Percentiles rank a stretch among this genome's conserved stretches.
Evolutionary conservation across 2,329 filamentous ascomycete genomes (phyloP).

Genomic region (Fusarium sp.): DNA sequence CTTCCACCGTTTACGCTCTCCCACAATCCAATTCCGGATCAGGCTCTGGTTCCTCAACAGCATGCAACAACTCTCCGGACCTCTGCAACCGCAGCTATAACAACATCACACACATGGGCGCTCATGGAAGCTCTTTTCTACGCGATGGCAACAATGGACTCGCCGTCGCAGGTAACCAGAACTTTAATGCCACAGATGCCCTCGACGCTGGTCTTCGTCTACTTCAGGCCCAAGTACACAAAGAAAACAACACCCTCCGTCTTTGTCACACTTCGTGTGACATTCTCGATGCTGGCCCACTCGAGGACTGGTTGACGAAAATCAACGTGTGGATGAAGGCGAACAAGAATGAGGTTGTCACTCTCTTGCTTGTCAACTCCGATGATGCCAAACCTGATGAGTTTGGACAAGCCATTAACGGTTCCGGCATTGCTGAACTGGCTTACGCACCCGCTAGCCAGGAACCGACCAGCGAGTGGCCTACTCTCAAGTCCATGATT

Average conservation of each 20-base stretch:
- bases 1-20: slow-evolving; percentile 41
- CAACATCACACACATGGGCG: slow-evolving; percentile 81
- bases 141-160: slow-evolving; percentile 69
- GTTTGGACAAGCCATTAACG: slow-evolving; percentile 66
- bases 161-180: slow-evolving; percentile 78
- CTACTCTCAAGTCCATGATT: slow-evolving; percentile 78
- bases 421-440: slow-evolving; percentile 70
- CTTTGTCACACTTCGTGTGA: slow-evolving; percentile 78
- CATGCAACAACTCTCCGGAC: slow-evolving; percentile 84
- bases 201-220: slow-evolving; percentile 78
- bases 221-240: slow-evolving; percentile 78
- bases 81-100: slow-evolving; percentile 79
- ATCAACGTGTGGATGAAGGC: slow-evolving; percentile 77
- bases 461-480: slow-evolving; percentile 67
- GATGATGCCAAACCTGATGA: slow-evolving; percentile 67
- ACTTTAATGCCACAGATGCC: slow-evolving; percentile 76
- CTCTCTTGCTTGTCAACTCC: slow-evolving; percentile 78
- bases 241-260: slow-evolving; percentile 67
- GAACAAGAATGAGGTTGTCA: slow-evolving; percentile 81
- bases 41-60: slow-evolving; percentile 47
- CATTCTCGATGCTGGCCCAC: slow-evolving; percentile 75
- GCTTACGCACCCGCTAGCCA: slow-evolving; percentile 67
- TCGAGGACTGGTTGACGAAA: slow-evolving; percentile 71
- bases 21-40: slow-evolving; percentile 41
- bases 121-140: slow-evolving; percentile 80